These are phyloP conservation scores for Acmispon strigosus DNA, from an alignment of 306 rosid species.

Conservation along the genomic window DNA sequence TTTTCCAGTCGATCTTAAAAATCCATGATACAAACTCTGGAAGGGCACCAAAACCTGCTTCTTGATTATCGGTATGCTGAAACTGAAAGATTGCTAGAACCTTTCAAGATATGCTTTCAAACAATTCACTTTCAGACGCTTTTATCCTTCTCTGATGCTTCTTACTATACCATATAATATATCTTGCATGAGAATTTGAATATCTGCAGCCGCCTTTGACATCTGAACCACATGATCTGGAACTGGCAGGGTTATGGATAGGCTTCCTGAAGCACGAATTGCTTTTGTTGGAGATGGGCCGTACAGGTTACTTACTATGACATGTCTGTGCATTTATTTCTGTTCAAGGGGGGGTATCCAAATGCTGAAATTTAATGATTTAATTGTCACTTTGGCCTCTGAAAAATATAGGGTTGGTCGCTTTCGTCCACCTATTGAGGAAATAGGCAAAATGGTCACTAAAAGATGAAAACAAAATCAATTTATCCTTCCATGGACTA, in stretches of 20 bases:
- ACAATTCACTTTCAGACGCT: background rate
- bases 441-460: too few relatives aligned
- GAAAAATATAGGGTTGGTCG: too few relatives aligned
- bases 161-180: background rate
- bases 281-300: constrained; percentile 98
- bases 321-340: background rate
- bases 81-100: background rate
- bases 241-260: constrained; percentile 71
- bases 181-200: background rate
- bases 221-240: constrained; percentile 5
- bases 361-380: background rate
- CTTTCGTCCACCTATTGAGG: too few relatives aligned
- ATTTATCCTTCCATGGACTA: too few relatives aligned
- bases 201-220: constrained; percentile 15
- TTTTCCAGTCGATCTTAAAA: background rate
- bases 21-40: background rate
- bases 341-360: background rate
- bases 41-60: background rate
- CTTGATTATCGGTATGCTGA: constrained; percentile 4
- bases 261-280: constrained; percentile 82
- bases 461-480: too few relatives aligned
- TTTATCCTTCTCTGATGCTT: background rate
- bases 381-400: background rate
- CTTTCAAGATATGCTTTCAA: background rate
- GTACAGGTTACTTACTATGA: constrained; percentile 54